A percentile compares a stretch with the other conserved stretches of the same genome.
phyloP scores from a whole-genome alignment of 257 asterid genomes.

The Nicotiana otophora region DNA sequence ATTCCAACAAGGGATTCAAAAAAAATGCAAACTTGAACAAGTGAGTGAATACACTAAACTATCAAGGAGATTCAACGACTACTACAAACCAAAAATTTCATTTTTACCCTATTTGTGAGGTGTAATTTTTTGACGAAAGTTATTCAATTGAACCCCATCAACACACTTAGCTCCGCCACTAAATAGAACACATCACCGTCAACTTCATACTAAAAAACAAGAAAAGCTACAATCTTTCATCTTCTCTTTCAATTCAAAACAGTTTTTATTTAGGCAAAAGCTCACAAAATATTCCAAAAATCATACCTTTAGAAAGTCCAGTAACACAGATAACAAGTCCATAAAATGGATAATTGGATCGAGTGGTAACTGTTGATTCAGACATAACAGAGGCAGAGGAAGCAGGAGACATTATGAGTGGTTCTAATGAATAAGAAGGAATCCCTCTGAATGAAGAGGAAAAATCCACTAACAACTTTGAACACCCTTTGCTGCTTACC shows the following conservation, averaged over 20 bases:
- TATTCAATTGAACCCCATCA: no score
- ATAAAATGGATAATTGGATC: conserved; percentile 52
- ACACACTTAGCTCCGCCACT: no score
- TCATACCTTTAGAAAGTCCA: conserved; percentile 79
- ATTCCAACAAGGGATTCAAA: no score
- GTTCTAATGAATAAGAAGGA: conserved; percentile 46
- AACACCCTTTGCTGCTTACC: conserved; percentile 74
- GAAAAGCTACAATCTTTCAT: background rate
- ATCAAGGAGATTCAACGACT: no score
- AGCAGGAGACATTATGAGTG: conserved; percentile 38
- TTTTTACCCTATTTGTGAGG: no score
- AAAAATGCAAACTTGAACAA: no score
- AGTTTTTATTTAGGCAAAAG: background rate
- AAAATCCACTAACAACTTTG: conserved; percentile 58
- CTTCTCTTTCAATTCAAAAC: background rate
- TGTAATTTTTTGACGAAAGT: no score
- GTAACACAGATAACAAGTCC: conserved; percentile 93
- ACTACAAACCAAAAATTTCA: no score
- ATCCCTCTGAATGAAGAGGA: conserved; percentile 71
- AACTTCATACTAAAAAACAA: background rate
- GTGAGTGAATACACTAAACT: no score
- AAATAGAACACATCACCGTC: background rate
- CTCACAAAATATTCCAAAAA: background rate
- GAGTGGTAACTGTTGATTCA: conserved; percentile 32
- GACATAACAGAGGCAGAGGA: conserved; percentile 37